Evolutionary conservation across 148 eudicot genomes (phyloP).

Genomic region (Arbutus unedo): DNA sequence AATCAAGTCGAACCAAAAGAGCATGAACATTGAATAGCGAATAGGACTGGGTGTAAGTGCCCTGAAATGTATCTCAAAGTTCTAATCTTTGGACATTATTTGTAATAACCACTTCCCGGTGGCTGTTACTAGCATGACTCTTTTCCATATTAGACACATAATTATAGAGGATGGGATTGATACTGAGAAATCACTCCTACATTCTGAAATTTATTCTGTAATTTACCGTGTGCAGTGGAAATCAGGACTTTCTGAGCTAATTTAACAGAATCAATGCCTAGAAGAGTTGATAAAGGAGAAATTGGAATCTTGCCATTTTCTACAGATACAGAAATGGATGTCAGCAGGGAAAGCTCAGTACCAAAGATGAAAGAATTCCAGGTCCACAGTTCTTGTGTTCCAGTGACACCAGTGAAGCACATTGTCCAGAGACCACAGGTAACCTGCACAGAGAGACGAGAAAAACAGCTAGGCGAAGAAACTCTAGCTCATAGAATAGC

Average conservation of each 20-base stretch:
- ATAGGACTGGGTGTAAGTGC: neutral
- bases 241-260: neutral
- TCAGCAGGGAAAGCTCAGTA: conserved; percentile 26
- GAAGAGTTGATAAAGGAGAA: neutral
- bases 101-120: neutral
- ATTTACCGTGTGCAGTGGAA: neutral
- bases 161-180: neutral
- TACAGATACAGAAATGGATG: conserved; percentile 25
- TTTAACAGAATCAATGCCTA: neutral
- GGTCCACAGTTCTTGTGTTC: conserved; percentile 25
- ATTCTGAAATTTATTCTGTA: neutral
- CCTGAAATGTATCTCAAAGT: neutral
- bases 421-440: conserved; percentile 13
- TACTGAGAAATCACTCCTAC: neutral
- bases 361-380: conserved; percentile 23
- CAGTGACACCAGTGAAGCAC: conserved; percentile 53
- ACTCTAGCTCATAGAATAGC: conserved; percentile 13
- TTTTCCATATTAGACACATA: neutral
- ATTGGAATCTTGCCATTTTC: neutral
- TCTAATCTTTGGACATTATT: neutral
- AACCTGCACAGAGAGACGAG: conserved; percentile 32
- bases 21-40: neutral
- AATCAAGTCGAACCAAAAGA: neutral
- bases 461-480: conserved; percentile 17
- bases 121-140: neutral